phyloP scores from a whole-genome alignment of 2,329 filamentous ascomycete genomes.

The Monosporascus sp. region DNA sequence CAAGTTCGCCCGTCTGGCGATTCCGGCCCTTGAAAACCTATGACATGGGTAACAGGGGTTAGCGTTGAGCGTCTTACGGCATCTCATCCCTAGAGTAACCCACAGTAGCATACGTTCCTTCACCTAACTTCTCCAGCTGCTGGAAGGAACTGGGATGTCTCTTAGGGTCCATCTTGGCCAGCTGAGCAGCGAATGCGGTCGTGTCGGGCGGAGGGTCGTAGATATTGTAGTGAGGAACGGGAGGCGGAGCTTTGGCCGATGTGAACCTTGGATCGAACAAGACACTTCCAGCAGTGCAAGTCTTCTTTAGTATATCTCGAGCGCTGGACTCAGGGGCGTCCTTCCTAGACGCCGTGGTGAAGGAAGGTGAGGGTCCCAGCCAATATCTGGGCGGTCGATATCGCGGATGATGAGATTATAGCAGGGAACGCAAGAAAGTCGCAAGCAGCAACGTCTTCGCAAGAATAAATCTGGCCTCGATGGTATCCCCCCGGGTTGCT shows the following conservation, averaged over 20 bases:
- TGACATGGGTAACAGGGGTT: conserved; percentile 1
- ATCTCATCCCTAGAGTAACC: conserved; percentile 25
- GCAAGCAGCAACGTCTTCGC: neutral
- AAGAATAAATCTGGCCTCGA: neutral
- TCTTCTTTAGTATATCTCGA: conserved; percentile 22
- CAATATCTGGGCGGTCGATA: conserved; percentile 5
- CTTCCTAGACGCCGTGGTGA: conserved; percentile 14
- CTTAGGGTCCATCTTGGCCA: conserved; percentile 74
- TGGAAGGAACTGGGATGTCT: conserved; percentile 95
- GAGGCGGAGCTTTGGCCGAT: conserved; percentile 27
- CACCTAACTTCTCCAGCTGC: conserved; percentile 97
- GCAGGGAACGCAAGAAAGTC: neutral
- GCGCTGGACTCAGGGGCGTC: conserved; percentile 10
- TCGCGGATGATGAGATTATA: neutral
- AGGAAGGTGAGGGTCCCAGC: conserved; percentile 7
- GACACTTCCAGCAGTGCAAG: conserved; percentile 32
- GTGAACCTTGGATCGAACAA: conserved; percentile 36
- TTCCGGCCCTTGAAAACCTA: conserved; percentile 99
- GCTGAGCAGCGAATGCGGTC: conserved; percentile 2
- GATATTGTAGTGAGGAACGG: conserved; percentile 23
- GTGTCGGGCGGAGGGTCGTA: conserved; percentile 5
- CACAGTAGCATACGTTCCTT: conserved; percentile 98
- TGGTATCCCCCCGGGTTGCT: too few relatives aligned
- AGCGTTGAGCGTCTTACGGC: conserved; percentile 17
- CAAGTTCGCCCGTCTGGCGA: conserved; percentile 91